Evolutionary conservation across 1,139 yeast species (phyloP).

Genomic region (Zygotorulaspora mrakii): DNA sequence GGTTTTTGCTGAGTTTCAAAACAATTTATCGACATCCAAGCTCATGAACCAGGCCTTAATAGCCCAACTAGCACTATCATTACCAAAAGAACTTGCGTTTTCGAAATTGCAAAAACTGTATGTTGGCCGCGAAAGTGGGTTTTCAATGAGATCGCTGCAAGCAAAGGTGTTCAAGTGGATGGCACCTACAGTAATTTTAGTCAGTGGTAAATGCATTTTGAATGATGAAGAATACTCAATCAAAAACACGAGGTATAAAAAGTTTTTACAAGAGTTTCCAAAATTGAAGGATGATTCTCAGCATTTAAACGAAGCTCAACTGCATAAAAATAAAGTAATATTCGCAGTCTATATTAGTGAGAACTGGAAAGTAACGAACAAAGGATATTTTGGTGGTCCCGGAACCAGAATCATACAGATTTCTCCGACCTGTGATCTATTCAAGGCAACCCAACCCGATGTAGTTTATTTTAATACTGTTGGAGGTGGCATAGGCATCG

Average conservation of each 20-base stretch:
- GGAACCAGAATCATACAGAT: constrained; percentile 57
- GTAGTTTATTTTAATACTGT: constrained; percentile 58
- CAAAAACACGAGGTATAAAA: constrained; percentile 47
- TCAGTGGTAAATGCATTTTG: constrained; percentile 60
- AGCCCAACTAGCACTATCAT: constrained; percentile 36
- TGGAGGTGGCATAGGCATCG: constrained; percentile 81
- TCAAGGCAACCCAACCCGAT: constrained; percentile 37
- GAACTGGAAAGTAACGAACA: constrained; percentile 78
- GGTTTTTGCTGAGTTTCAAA: constrained; percentile 9
- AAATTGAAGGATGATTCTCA: constrained; percentile 40
- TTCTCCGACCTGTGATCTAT: constrained; percentile 61
- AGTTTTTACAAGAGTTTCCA: constrained; percentile 53
- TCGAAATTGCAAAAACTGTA: constrained; percentile 59
- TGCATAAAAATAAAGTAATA: constrained; percentile 42
- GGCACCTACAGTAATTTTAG: constrained; percentile 72
- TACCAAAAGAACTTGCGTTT: constrained; percentile 37
- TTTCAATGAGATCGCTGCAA: constrained; percentile 82
- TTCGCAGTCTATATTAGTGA: constrained; percentile 60
- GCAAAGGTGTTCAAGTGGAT: constrained; percentile 84
- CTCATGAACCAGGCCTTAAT: constrained; percentile 35
- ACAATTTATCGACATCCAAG: constrained; percentile 22
- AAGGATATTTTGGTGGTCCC: constrained; percentile 64
- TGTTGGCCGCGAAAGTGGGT: constrained; percentile 70
- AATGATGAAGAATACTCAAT: constrained; percentile 38
- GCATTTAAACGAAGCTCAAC: constrained; percentile 22